phyloP scores from a whole-genome alignment of 805 yeast genomes.

The Candida jianshihensis region DNA sequence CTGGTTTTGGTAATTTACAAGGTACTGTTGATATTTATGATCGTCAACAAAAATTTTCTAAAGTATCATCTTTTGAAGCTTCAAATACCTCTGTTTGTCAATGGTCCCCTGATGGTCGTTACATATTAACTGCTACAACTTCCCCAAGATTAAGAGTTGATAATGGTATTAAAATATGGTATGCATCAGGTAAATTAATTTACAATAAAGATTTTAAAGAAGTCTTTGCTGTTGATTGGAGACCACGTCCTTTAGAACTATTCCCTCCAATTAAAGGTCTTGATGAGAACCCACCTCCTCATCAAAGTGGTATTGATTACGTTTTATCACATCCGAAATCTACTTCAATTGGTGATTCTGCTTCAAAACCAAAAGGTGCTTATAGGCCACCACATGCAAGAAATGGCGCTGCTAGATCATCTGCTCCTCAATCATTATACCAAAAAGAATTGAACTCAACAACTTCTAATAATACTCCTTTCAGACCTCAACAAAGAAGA shows the following conservation, averaged over 20 bases:
- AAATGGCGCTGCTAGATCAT: conserved; percentile 25
- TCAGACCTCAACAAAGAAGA: conserved; percentile 29
- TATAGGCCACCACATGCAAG: conserved; percentile 97
- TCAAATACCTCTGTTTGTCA: conserved; percentile 93
- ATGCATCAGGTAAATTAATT: conserved; percentile 75
- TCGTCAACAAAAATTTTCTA: conserved; percentile 76
- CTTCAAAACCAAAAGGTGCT: conserved; percentile 72
- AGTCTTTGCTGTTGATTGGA: conserved; percentile 78
- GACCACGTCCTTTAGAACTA: conserved; percentile 39
- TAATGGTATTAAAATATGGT: conserved; percentile 92
- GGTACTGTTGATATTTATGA: conserved; percentile 95
- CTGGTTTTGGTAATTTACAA: conserved; percentile 97
- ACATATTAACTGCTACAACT: conserved; percentile 90
- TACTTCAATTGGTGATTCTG: conserved; percentile 22
- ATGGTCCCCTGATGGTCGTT: conserved; percentile 98
- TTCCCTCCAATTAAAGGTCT: conserved; percentile 32
- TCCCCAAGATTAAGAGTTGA: conserved; percentile 96
- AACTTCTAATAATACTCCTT: conserved; percentile 14
- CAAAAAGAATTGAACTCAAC: conserved; percentile 44
- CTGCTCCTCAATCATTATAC: conserved; percentile 41
- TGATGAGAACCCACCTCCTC: conserved; percentile 57
- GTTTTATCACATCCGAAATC: conserved; percentile 30
- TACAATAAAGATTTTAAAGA: conserved; percentile 77
- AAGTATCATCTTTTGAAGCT: conserved; percentile 80
- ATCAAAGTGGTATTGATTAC: conserved; percentile 60